Percentiles rank a stretch among this genome's conserved stretches.
Conservation (phyloP, 768 basidiomycete species). For the Tulasnella sp. region DNA sequence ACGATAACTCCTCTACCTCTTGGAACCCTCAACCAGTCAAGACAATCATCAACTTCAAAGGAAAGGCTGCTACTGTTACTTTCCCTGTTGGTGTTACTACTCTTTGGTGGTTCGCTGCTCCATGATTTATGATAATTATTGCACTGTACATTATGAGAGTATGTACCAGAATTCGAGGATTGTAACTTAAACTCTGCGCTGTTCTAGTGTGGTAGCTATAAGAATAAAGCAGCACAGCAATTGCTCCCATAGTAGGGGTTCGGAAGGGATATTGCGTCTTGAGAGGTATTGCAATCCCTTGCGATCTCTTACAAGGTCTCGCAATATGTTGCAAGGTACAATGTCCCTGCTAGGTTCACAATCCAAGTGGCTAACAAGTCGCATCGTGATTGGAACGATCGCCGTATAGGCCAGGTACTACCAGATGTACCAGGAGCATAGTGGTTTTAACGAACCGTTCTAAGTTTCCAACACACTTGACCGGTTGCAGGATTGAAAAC, state of each 20-base stretch:
- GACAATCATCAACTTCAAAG: slow-evolving; percentile 10
- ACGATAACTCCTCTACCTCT: background rate
- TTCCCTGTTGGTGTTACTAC: slow-evolving; percentile 66
- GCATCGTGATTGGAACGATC: no score
- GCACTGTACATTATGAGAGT: background rate
- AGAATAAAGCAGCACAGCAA: no score
- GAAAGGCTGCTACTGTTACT: slow-evolving; percentile 43
- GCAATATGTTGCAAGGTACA: no score
- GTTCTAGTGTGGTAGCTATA: background rate
- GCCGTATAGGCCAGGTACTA: no score
- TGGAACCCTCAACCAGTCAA: slow-evolving; percentile 15
- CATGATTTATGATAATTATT: background rate
- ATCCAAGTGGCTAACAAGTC: no score
- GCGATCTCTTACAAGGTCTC: background rate
- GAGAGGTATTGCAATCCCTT: background rate
- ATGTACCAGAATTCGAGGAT: background rate
- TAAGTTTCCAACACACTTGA: no score
- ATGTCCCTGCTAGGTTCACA: no score
- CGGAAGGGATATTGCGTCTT: background rate
- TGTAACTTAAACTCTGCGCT: background rate
- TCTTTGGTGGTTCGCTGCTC: slow-evolving; percentile 33
- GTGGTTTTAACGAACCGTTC: no score
- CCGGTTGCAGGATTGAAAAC: no score
- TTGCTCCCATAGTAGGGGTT: no score
- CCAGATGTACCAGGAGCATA: no score